phyloP scores from a whole-genome alignment of 805 yeast genomes.

The Millerago galiae region DNA sequence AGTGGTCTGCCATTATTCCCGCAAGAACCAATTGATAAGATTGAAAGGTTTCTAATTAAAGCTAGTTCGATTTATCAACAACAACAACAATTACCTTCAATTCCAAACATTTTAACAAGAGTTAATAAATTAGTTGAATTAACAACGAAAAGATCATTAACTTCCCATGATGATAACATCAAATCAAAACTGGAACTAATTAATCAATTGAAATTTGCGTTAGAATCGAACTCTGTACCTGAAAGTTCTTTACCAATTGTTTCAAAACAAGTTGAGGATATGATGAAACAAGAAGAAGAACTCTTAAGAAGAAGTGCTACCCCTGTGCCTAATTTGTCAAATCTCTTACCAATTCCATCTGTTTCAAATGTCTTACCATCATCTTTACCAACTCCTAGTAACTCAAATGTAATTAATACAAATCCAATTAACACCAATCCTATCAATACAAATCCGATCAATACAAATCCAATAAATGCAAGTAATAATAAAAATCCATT shows the following conservation, averaged over 20 bases:
- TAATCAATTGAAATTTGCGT: conserved; percentile 28
- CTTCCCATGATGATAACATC: conserved; percentile 26
- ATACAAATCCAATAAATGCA: neutral
- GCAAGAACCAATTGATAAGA: conserved; percentile 56
- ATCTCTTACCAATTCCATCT: conserved; percentile 5
- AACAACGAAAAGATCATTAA: conserved; percentile 27
- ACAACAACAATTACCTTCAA: conserved; percentile 5
- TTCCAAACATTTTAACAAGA: conserved; percentile 17
- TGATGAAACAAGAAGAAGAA: conserved; percentile 32
- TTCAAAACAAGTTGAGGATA: conserved; percentile 32
- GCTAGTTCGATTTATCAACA: conserved; percentile 43
- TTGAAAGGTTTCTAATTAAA: conserved; percentile 65
- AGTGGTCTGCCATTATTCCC: conserved; percentile 71
- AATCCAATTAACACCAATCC: neutral
- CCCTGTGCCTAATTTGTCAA: neutral
- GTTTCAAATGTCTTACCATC: neutral
- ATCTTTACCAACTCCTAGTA: too few species aligned
- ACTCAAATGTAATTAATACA: too few species aligned
- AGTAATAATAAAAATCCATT: conserved; percentile 9
- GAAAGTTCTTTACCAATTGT: conserved; percentile 26
- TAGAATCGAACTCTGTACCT: conserved; percentile 28
- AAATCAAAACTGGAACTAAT: conserved; percentile 28
- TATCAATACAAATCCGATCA: conserved; percentile 1
- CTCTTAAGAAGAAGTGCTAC: conserved; percentile 24
- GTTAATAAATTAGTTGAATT: conserved; percentile 30